Evolutionary conservation across 768 basidiomycete species (phyloP), one percentile per base, ranked within the genome.

Genomic region (Trametes cingulata): DNA sequence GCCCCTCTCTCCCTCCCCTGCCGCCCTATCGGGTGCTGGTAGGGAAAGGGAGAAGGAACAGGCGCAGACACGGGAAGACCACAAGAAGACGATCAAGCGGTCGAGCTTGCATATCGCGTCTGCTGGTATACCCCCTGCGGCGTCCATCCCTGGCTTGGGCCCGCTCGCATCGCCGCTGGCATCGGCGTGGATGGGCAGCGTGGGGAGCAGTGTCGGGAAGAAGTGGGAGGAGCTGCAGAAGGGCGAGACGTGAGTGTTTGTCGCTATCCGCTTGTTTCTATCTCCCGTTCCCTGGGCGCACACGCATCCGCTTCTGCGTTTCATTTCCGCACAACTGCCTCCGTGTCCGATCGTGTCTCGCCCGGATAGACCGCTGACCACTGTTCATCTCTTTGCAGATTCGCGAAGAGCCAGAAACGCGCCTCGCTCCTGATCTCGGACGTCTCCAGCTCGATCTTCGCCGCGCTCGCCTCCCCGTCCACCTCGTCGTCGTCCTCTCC

Each of bases 361-460:
- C 22, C 8, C 42, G 14, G 20, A 27, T 15, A 19, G 20, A 24
- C 33, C 6, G 14, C 49, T 33, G 42, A 50, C 55, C 61, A 62
- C 62, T 58, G 35, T 20, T 35, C 47, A 24, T 46, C 13, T 25
- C 19, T 22, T 8, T 24, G 27, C 61, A 90, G 88, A n/a, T 81
- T 90, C 67, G 75, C 83, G 17, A 88, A 85, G 65, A 78, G 76
- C 65, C 86, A 86, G 59, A 88, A 87, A 72, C 85, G 87, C 20
- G 88, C 88, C 0, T 87, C 88, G 0, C 64, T 82, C 1, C 77
- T 90, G 29, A 68, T 90, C 53, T 81, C 85, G 0, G 88, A 89
- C 68, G 81, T 89, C 19, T 85, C 86, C 6, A 78, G 80, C 61
- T 78, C 81, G 40, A 75, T 86, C 36, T 78, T 78, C 10, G 77